A percentile compares a stretch with the other conserved stretches of the same genome.
These are phyloP conservation scores for Oleoguttula mirabilis DNA, from an alignment of 495 filamentous ascomycete species.

Conservation along the genomic window DNA sequence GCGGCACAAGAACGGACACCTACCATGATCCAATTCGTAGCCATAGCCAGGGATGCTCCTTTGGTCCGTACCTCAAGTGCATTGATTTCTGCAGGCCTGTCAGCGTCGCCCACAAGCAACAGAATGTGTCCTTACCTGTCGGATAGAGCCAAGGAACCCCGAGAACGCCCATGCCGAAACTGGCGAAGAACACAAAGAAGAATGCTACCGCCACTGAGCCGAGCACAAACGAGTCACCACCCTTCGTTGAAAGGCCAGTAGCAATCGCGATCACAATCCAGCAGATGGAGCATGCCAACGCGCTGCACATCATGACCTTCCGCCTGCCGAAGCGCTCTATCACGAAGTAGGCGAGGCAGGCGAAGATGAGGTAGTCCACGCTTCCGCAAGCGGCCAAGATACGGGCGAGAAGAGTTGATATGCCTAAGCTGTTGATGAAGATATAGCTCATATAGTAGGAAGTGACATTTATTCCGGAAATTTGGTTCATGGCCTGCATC, in stretches of 20 bases:
- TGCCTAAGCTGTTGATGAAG: slow-evolving; percentile 25
- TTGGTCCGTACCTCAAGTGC: slow-evolving; percentile 28
- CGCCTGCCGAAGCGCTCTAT: slow-evolving; percentile 23
- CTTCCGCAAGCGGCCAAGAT: slow-evolving; percentile 24
- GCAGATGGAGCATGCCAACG: slow-evolving; percentile 25
- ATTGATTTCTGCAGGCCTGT: slow-evolving; percentile 25
- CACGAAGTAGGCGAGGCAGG: slow-evolving; percentile 26
- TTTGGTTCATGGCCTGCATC: slow-evolving; percentile 29
- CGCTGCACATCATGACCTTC: slow-evolving; percentile 27
- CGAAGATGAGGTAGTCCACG: slow-evolving; percentile 28
- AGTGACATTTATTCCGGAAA: slow-evolving; percentile 17
- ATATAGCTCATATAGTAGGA: slow-evolving; percentile 25
- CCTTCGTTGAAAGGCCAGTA: slow-evolving; percentile 19
- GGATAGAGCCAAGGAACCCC: slow-evolving; percentile 28
- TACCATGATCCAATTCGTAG: slow-evolving; percentile 21
- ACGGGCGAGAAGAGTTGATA: slow-evolving; percentile 19
- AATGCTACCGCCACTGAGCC: slow-evolving; percentile 26
- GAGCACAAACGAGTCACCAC: slow-evolving; percentile 22
- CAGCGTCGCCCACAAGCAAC: too few species aligned
- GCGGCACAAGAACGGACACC: not conserved
- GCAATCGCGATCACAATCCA: slow-evolving; percentile 28
- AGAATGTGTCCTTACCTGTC: slow-evolving; percentile 18
- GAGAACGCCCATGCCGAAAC: slow-evolving; percentile 28
- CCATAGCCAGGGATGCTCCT: slow-evolving; percentile 22
- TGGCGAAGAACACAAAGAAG: slow-evolving; percentile 21